Evolutionary conservation across 306 rosid species (phyloP).

Genomic region (Sphenostylis stenocarpa): DNA sequence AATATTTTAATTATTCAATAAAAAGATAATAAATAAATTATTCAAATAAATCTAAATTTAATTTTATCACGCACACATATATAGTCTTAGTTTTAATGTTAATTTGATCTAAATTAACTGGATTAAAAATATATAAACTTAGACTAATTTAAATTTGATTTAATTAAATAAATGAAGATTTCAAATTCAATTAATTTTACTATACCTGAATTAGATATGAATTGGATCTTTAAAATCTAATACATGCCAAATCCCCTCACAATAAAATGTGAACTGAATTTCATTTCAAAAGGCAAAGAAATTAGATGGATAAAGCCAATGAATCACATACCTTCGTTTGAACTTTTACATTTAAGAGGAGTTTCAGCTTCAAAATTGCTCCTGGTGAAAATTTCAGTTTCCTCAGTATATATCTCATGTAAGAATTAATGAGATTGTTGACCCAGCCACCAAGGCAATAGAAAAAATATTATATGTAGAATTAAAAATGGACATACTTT

Average conservation of each 20-base stretch:
- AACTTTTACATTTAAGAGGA: conserved; percentile 42
- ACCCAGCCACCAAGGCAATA: conserved; percentile 5
- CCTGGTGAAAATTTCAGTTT: conserved; percentile 48
- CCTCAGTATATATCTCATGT: conserved; percentile 31
- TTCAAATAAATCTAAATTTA: too few species aligned
- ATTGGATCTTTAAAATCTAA: too few species aligned
- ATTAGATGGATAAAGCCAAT: conserved; percentile 12
- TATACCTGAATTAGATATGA: too few species aligned
- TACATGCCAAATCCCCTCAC: background rate
- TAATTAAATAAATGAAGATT: too few species aligned
- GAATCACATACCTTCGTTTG: conserved; percentile 53
- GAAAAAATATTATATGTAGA: background rate
- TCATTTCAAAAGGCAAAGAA: background rate
- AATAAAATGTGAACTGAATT: conserved; percentile 27
- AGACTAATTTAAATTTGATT: too few species aligned
- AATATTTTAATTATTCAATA: too few species aligned
- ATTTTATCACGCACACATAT: too few species aligned
- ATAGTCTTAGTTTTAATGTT: too few species aligned
- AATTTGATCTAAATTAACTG: too few species aligned
- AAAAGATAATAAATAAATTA: too few species aligned
- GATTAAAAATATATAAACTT: too few species aligned
- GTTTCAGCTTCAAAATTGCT: conserved; percentile 38
- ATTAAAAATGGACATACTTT: conserved; percentile 48
- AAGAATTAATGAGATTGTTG: conserved; percentile 12
- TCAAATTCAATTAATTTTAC: too few species aligned